These are phyloP conservation scores for Pythium chondricola DNA, from an alignment of 352 stramenopile genomes.

Conservation along the genomic window DNA sequence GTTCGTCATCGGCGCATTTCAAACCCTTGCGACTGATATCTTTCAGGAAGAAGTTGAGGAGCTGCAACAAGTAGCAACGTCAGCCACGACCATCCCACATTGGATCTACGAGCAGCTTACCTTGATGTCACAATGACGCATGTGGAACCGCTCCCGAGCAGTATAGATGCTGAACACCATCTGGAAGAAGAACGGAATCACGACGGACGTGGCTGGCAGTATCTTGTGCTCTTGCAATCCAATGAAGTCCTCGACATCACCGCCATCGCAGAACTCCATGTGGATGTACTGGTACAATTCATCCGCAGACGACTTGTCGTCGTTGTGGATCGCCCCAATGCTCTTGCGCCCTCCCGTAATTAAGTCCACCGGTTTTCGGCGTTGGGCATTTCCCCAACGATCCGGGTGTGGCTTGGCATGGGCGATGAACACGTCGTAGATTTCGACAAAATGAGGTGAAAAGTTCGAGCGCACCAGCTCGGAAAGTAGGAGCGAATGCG, in stretches of 20 bases:
- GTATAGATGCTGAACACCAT: conserved; percentile 95
- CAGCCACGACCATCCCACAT: neutral
- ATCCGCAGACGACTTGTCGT: conserved; percentile 11
- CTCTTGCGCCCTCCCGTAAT: conserved; percentile 25
- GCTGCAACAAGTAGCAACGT: conserved; percentile 23
- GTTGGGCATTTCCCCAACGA: conserved; percentile 49
- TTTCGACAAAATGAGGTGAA: conserved; percentile 94
- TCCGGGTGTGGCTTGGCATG: conserved; percentile 44
- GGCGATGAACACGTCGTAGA: conserved; percentile 89
- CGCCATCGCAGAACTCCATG: conserved; percentile 97
- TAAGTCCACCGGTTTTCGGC: conserved; percentile 66
- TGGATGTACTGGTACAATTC: conserved; percentile 93
- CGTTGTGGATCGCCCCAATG: neutral
- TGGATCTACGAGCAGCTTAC: conserved; percentile 7
- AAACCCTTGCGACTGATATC: conserved; percentile 39
- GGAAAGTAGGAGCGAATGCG: conserved; percentile 90
- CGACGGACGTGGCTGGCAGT: conserved; percentile 44
- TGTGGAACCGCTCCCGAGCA: conserved; percentile 78
- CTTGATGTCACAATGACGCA: conserved; percentile 99
- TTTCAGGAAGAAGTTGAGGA: conserved; percentile 98
- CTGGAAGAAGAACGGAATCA: conserved; percentile 93
- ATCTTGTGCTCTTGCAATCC: conserved; percentile 67
- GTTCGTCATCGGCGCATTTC: conserved; percentile 27
- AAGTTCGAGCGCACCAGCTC: conserved; percentile 79
- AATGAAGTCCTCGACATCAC: conserved; percentile 96